phyloP scores from a whole-genome alignment of 257 asterid species.

The Rauvolfia tetraphylla region DNA sequence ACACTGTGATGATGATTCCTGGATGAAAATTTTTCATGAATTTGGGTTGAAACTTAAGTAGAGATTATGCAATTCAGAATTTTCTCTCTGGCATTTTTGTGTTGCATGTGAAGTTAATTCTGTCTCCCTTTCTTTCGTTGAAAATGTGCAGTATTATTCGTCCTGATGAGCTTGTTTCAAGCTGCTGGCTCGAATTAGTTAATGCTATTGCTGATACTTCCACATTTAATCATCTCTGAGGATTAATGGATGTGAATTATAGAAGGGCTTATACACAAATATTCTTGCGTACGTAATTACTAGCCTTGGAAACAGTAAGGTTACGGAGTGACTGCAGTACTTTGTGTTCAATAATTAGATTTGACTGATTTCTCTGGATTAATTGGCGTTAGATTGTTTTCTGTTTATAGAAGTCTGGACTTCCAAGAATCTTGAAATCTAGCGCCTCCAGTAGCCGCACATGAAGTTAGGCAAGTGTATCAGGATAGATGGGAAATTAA shows the following conservation, averaged over 20 bases:
- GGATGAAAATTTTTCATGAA: not conserved
- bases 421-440: not conserved
- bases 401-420: constrained; percentile 3
- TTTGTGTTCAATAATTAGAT: not conserved
- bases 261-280: too few relatives aligned
- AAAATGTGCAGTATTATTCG: not conserved
- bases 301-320: not conserved
- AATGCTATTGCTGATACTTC: not conserved
- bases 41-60: not conserved
- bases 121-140: not conserved
- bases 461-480: not conserved
- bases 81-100: not conserved
- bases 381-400: not conserved
- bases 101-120: not conserved
- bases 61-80: not conserved
- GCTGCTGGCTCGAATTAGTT: not conserved
- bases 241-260: not conserved
- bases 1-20: not conserved
- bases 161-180: not conserved
- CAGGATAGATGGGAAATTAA: not conserved
- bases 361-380: not conserved
- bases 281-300: not conserved
- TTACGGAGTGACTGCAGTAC: not conserved
- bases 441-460: not conserved
- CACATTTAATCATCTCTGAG: constrained; percentile 4